Evolutionary conservation across 2,329 filamentous ascomycete genomes (phyloP).

Genomic region (Alternaria infectoria): DNA sequence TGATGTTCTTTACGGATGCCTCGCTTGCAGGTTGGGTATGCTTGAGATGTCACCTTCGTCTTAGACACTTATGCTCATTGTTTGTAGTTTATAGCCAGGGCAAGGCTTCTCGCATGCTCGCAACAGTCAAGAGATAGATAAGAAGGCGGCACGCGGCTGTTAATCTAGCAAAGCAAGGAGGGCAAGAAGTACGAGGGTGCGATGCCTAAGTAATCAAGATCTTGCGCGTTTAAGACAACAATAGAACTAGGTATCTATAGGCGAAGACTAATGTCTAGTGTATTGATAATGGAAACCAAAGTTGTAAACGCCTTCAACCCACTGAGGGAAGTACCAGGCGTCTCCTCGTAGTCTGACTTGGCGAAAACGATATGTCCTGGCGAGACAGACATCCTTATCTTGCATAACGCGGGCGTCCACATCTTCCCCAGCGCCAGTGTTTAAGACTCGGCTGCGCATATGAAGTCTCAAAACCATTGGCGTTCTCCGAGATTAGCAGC

Average conservation of each 20-base stretch:
- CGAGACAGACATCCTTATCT: not conserved
- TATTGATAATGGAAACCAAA: not conserved
- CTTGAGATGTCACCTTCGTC: not conserved
- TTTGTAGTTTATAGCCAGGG: not conserved
- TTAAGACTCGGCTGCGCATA: not conserved
- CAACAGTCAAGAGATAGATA: not conserved
- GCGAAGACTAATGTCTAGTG: not conserved
- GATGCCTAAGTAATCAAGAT: not conserved
- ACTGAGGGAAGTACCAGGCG: not conserved
- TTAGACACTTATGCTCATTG: not conserved
- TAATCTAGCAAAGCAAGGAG: not conserved
- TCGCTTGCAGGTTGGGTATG: not conserved
- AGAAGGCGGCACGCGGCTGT: not conserved
- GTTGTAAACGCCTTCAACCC: not conserved
- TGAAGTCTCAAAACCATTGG: not conserved
- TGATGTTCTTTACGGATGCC: not conserved
- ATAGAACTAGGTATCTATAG: too few species aligned
- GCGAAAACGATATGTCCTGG: not conserved
- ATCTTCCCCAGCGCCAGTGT: not conserved
- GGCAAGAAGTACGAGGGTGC: not conserved
- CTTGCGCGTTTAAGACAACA: not conserved
- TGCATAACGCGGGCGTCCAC: not conserved
- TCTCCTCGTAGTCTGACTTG: not conserved
- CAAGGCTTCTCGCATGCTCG: not conserved
- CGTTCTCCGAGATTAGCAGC: not conserved